Evolutionary conservation across 768 basidiomycete species (phyloP), one percentile per base, ranked within the genome.

Genomic region (Paxillus rubicundulus): DNA sequence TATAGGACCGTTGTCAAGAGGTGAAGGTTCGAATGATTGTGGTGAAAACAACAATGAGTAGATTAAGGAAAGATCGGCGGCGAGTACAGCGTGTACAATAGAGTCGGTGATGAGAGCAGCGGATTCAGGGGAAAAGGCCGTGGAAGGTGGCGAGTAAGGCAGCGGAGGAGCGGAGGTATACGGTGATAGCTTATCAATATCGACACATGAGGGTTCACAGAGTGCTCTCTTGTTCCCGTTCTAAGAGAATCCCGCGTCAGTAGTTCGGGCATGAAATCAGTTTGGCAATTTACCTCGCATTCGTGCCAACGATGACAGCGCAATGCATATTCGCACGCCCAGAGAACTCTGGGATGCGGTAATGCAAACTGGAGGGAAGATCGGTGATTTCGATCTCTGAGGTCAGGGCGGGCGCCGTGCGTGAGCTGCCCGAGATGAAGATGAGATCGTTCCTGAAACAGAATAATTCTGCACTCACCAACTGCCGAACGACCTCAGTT

Each of bases 391-490:
- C 79, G 74, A 65, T 89, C 89, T 52, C 84, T 78, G 58, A 83
- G 75, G 69, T 90, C 89, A 36, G 89, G 85, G 27, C 85, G 77
- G 33, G 89, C 85, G 40, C 85, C 86, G 64, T 85, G 81, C 7
- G 74, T 76, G 47, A 91, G 79, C 68, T 71, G 18, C 36, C 18
- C 40, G 47, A 24, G 17, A 41, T 42, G 16, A 14, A 12, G 0
- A 28, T 65, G 27, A 65, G 45, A 55, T 30, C n/a, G 34, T 32
- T 18, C 45, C 45, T 37, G 18, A 33, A 51, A 49, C 42, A n/a
- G 45, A 30, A 51, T 49, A 30, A 20, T 18, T 40, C 49, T 28
- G 10, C 18, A 68, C 84, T 44, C 67, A 88, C 88, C 69, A 91
- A 71, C 56, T 76, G 70, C 55, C 80, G 76, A 8, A 85, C 85